Evolutionary conservation across 2,329 filamentous ascomycete species (phyloP).

Genomic region (Hymenoscyphus salicellus): DNA sequence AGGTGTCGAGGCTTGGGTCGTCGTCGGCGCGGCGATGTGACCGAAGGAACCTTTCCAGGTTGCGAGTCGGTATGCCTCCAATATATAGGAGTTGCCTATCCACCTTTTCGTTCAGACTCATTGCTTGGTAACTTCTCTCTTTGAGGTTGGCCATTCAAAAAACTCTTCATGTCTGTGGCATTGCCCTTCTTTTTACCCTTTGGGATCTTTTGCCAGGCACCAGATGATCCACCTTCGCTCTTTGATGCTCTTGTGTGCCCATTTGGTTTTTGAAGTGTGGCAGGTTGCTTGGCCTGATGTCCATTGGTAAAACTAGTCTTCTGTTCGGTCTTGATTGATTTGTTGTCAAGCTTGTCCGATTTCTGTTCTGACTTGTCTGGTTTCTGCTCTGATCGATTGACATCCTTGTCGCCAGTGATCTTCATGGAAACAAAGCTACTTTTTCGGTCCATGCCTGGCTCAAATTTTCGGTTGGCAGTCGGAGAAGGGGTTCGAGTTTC

Average conservation of each 20-base stretch:
- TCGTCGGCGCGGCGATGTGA: not conserved
- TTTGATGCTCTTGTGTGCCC: conserved; percentile 54
- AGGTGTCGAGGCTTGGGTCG: not conserved
- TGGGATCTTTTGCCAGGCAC: conserved; percentile 58
- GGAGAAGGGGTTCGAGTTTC: conserved; percentile 72
- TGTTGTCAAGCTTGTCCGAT: not conserved
- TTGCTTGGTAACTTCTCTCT: conserved; percentile 57
- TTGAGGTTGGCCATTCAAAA: conserved; percentile 41
- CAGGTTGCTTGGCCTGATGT: conserved; percentile 22
- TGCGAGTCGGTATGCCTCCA: not conserved
- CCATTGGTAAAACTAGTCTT: conserved; percentile 39
- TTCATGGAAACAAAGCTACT: conserved; percentile 15
- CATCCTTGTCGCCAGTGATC: conserved; percentile 20
- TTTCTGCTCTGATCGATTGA: conserved; percentile 14
- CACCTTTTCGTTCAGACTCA: conserved; percentile 61
- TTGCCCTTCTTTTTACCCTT: conserved; percentile 53
- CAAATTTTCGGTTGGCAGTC: conserved; percentile 54
- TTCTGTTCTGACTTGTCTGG: not conserved
- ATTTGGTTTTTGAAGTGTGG: conserved; percentile 41
- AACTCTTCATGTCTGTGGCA: conserved; percentile 46
- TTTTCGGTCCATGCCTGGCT: conserved; percentile 34
- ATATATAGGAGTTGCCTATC: conserved; percentile 38
- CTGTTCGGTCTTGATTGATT: not conserved
- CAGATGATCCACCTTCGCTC: conserved; percentile 48
- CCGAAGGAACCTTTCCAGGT: not conserved